phyloP scores from a whole-genome alignment of 2,329 filamentous ascomycete species.

The Phaeosphaeria sp. region DNA sequence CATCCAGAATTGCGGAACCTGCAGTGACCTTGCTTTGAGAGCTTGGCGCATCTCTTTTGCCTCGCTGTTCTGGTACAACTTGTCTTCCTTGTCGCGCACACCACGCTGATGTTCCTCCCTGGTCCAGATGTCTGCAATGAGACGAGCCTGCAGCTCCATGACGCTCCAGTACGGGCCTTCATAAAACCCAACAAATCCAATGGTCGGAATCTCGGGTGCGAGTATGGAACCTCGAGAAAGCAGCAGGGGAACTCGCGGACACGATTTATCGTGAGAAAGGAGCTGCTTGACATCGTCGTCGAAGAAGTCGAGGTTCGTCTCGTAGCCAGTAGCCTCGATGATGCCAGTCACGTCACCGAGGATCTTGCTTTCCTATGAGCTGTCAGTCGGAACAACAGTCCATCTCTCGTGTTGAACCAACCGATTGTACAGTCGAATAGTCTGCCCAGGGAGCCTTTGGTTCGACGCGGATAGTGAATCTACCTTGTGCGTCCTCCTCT shows the following conservation, averaged over 20 bases:
- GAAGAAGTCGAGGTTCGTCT: constrained; percentile 70
- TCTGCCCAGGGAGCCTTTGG: constrained; percentile 4
- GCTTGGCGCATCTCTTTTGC: constrained; percentile 53
- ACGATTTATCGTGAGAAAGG: constrained; percentile 65
- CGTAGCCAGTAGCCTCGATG: constrained; percentile 78
- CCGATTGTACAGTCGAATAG: neutral
- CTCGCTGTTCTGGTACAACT: neutral
- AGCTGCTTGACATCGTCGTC: constrained; percentile 61
- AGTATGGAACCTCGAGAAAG: constrained; percentile 73
- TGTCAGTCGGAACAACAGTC: neutral
- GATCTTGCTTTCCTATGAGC: neutral
- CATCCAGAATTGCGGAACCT: constrained; percentile 79
- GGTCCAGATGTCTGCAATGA: constrained; percentile 68
- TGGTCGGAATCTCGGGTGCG: constrained; percentile 64
- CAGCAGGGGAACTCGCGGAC: constrained; percentile 60
- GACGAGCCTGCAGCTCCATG: constrained; percentile 84
- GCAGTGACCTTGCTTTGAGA: constrained; percentile 39
- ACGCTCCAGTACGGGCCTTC: constrained; percentile 85
- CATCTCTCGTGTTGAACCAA: neutral
- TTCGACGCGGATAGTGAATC: constrained; percentile 12
- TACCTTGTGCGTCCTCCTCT: constrained; percentile 3
- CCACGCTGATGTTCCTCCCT: constrained; percentile 19
- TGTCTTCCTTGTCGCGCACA: neutral
- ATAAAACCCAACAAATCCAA: constrained; percentile 86
- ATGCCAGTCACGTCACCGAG: constrained; percentile 56